A percentile compares a stretch with the other conserved stretches of the same genome.
These are phyloP conservation scores for Lentinus brumalis DNA, from an alignment of 768 basidiomycete species.

Conservation along the genomic window DNA sequence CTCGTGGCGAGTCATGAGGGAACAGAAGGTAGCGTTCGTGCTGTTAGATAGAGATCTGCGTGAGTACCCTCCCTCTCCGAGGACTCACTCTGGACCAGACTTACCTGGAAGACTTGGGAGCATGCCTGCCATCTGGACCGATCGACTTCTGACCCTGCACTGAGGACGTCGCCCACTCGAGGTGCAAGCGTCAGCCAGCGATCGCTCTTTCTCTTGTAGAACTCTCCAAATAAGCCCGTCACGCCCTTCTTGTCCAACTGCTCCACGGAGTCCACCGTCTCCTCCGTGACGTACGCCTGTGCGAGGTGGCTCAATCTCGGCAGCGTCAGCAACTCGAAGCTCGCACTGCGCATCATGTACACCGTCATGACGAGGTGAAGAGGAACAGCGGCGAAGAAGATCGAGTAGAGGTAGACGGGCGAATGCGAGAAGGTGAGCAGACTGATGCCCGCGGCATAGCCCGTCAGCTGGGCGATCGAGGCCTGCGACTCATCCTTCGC, in stretches of 20 bases:
- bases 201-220: conserved; percentile 26
- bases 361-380: conserved; percentile 25
- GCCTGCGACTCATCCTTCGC: conserved; percentile 34
- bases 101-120: conserved; percentile 25
- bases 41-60: conserved; percentile 12
- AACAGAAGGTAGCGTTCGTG: conserved; percentile 29
- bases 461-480: conserved; percentile 29
- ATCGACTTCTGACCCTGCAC: conserved; percentile 13
- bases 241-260: conserved; percentile 17
- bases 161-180: conserved; percentile 24
- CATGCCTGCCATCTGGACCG: conserved; percentile 25
- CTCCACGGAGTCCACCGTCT: conserved; percentile 16
- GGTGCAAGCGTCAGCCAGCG: conserved; percentile 25
- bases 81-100: conserved; percentile 2
- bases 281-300: conserved; percentile 17
- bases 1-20: conserved; percentile 11
- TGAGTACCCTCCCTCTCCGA: not conserved
- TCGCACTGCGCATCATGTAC: conserved; percentile 30
- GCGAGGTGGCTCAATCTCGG: conserved; percentile 29
- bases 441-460: conserved; percentile 30
- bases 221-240: conserved; percentile 31
- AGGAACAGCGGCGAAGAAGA: conserved; percentile 27
- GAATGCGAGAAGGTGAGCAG: conserved; percentile 31
- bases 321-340: conserved; percentile 31
- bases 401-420: conserved; percentile 28